These are phyloP conservation scores for Pleurotus eryngii DNA, from an alignment of 768 basidiomycete genomes.

Conservation along the genomic window DNA sequence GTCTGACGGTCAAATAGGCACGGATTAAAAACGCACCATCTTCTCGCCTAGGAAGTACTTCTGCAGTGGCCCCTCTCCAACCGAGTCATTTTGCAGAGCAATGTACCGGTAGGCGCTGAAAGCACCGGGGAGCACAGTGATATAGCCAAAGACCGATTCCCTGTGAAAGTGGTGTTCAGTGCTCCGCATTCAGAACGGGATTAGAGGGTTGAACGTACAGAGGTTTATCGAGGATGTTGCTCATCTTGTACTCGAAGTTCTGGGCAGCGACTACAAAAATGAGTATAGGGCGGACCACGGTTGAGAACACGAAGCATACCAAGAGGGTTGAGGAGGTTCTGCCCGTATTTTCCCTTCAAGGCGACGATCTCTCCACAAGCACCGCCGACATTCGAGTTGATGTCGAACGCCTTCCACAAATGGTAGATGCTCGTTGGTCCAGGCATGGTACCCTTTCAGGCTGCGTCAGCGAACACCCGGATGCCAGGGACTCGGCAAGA, in stretches of 20 bases:
- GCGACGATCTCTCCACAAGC: constrained; percentile 97
- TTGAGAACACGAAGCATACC: constrained; percentile 15
- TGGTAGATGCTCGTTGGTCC: constrained; percentile 89
- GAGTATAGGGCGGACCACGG: neutral
- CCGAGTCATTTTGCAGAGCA: constrained; percentile 81
- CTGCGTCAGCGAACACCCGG: neutral
- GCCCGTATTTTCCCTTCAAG: constrained; percentile 80
- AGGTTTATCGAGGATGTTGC: constrained; percentile 90
- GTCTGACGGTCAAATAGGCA: neutral
- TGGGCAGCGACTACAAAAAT: constrained; percentile 67
- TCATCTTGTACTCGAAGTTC: constrained; percentile 95
- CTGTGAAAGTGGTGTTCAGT: constrained; percentile 19
- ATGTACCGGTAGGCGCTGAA: constrained; percentile 92
- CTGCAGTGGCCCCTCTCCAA: constrained; percentile 84
- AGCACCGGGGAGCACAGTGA: constrained; percentile 89
- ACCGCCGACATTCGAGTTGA: constrained; percentile 86
- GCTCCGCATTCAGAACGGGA: no score
- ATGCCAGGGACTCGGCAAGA: neutral
- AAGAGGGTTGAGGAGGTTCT: constrained; percentile 78
- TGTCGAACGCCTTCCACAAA: constrained; percentile 92
- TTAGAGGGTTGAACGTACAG: constrained; percentile 35
- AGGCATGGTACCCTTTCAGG: constrained; percentile 54
- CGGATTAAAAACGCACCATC: constrained; percentile 50
- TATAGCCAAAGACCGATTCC: constrained; percentile 89
- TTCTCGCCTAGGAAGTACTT: constrained; percentile 98